A percentile compares a stretch with the other conserved stretches of the same genome.
phyloP scores from a whole-genome alignment of 805 yeast genomes.

The Cyberlindnera mycetangii region DNA sequence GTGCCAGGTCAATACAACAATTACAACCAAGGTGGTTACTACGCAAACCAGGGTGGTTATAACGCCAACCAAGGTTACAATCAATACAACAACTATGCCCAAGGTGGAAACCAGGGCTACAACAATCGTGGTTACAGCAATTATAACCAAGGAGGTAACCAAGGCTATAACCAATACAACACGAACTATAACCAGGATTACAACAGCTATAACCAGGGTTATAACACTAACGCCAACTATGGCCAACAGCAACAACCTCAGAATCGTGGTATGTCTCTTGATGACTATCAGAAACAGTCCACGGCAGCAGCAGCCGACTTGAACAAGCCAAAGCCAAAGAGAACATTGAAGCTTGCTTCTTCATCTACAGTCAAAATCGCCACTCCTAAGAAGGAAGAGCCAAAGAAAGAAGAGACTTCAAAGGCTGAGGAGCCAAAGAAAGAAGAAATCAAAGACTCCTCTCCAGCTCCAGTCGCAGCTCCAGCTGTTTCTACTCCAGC shows the following conservation, averaged over 20 bases:
- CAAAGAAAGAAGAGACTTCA: conserved; percentile 29
- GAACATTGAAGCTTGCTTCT: conserved; percentile 65
- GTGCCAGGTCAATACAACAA: conserved; percentile 37
- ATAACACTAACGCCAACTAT: no score
- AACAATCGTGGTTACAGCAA: conserved; percentile 15
- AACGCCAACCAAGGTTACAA: conserved; percentile 6
- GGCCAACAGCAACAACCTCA: conserved; percentile 25
- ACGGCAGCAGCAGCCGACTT: conserved; percentile 25
- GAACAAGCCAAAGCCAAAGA: conserved; percentile 37
- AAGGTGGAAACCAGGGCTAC: conserved; percentile 7
- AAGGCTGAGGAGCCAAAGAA: conserved; percentile 27
- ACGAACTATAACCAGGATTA: conserved; percentile 15
- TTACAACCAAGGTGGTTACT: conserved; percentile 22
- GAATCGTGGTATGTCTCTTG: conserved; percentile 66
- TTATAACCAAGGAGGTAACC: conserved; percentile 21
- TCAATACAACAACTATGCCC: conserved; percentile 8
- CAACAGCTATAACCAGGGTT: conserved; percentile 13
- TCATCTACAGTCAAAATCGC: conserved; percentile 65
- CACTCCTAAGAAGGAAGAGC: conserved; percentile 39
- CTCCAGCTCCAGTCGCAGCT: conserved; percentile 16
- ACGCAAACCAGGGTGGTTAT: conserved; percentile 7
- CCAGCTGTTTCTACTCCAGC: conserved; percentile 30
- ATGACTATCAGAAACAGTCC: conserved; percentile 70
- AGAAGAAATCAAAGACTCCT: conserved; percentile 11
- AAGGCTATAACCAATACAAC: conserved; percentile 22